These are phyloP conservation scores for Colletotrichum lupini DNA, from an alignment of 2,329 filamentous ascomycete genomes.

Conservation along the genomic window DNA sequence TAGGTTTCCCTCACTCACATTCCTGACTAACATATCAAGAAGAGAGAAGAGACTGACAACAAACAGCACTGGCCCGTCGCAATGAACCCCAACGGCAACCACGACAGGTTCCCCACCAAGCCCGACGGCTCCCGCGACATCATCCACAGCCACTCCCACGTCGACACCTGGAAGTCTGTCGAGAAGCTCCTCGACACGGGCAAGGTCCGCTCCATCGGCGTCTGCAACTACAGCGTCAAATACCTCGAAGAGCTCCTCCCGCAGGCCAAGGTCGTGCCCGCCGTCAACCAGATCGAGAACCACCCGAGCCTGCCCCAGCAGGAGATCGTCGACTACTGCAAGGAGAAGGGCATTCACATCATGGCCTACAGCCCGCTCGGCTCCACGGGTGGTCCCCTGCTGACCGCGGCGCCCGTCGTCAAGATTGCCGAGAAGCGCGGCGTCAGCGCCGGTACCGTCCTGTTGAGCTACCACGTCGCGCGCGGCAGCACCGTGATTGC, in stretches of 20 bases:
- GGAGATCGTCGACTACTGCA: slow-evolving; percentile 77
- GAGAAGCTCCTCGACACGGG: slow-evolving; percentile 72
- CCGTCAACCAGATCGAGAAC: slow-evolving; percentile 80
- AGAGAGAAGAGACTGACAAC: slow-evolving; percentile 6
- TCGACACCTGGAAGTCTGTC: slow-evolving; percentile 82
- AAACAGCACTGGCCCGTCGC: slow-evolving; percentile 81
- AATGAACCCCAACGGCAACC: slow-evolving; percentile 82
- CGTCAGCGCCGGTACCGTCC: slow-evolving; percentile 68
- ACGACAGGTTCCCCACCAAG: slow-evolving; percentile 80
- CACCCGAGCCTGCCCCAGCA: slow-evolving; percentile 78
- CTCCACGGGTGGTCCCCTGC: slow-evolving; percentile 71
- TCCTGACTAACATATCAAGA: background rate
- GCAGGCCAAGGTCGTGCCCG: slow-evolving; percentile 65
- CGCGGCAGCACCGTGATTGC: slow-evolving; percentile 77
- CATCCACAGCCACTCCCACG: slow-evolving; percentile 74
- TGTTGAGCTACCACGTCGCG: slow-evolving; percentile 78
- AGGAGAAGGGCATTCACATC: slow-evolving; percentile 74
- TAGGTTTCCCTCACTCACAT: slow-evolving; percentile 41
- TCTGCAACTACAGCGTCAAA: slow-evolving; percentile 68
- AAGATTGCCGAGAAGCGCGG: slow-evolving; percentile 73
- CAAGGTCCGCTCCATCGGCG: slow-evolving; percentile 65
- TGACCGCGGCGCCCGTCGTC: slow-evolving; percentile 71
- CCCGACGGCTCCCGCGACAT: slow-evolving; percentile 81
- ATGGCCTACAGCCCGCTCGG: slow-evolving; percentile 79
- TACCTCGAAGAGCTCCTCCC: slow-evolving; percentile 67